Evolutionary conservation across 352 stramenopile species (phyloP).

Genomic region (Aphanomyces stellatus): DNA sequence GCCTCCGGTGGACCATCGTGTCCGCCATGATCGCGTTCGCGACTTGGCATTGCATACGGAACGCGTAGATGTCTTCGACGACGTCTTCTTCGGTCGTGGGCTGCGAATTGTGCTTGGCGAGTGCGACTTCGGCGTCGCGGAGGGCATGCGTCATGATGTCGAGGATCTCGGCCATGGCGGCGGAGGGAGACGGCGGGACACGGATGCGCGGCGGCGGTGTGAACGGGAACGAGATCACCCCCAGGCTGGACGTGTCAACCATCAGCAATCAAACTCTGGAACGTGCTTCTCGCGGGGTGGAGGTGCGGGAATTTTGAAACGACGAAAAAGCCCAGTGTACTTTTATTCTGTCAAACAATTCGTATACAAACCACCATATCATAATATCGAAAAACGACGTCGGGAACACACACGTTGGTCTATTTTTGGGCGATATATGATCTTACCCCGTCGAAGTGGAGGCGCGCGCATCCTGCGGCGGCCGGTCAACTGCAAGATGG

Average conservation of each 20-base stretch:
- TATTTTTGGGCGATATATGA: no score
- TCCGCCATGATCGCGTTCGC: slow-evolving; percentile 5
- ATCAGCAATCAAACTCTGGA: neutral
- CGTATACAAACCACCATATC: slow-evolving; percentile 6
- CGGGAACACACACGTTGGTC: no score
- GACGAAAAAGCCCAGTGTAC: neutral
- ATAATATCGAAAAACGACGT: neutral
- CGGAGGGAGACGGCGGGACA: neutral
- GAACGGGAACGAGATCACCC: slow-evolving; percentile 1
- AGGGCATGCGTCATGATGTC: neutral
- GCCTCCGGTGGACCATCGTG: neutral
- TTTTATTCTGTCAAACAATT: slow-evolving; percentile 7
- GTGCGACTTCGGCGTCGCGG: neutral
- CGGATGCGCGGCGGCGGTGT: neutral
- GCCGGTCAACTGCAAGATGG: no score
- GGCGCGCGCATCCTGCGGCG: no score
- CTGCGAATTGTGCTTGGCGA: neutral
- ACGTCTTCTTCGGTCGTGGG: neutral
- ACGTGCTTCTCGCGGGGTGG: no score
- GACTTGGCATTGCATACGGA: neutral
- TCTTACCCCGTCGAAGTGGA: no score
- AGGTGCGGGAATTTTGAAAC: neutral
- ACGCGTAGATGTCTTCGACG: slow-evolving; percentile 1
- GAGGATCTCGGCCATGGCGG: neutral
- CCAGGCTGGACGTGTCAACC: neutral